phyloP scores from a whole-genome alignment of 2,329 filamentous ascomycete species.

The Neoarthrinium moseri region DNA sequence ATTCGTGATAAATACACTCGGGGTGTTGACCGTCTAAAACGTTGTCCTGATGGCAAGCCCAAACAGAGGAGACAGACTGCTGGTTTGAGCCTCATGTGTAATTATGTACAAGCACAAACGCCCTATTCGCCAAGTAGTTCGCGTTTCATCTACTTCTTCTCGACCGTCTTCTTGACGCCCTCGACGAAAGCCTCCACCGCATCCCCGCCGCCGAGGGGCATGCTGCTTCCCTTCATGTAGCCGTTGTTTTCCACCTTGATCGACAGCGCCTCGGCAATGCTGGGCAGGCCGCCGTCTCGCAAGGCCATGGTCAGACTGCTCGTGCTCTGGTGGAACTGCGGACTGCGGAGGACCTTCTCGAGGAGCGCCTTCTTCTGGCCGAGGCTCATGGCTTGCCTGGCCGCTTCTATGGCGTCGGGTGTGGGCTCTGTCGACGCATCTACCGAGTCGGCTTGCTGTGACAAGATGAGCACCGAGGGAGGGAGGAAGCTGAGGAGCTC shows the following conservation, averaged over 20 bases:
- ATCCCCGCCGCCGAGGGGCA: conserved; percentile 84
- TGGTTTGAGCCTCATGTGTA: no score
- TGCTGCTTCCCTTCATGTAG: conserved; percentile 70
- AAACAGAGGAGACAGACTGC: no score
- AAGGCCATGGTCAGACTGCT: conserved; percentile 83
- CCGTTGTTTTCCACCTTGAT: conserved; percentile 84
- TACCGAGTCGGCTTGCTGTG: conserved; percentile 63
- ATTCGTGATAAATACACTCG: no score
- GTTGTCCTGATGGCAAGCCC: no score
- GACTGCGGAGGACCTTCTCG: conserved; percentile 79
- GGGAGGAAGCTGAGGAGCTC: conserved; percentile 77
- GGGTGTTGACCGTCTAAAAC: no score
- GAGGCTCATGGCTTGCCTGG: conserved; percentile 69
- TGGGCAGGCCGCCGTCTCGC: conserved; percentile 85
- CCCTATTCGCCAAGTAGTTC: no score
- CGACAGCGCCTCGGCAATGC: conserved; percentile 80
- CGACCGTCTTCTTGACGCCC: conserved; percentile 77
- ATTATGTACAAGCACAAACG: no score
- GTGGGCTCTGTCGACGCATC: conserved; percentile 63
- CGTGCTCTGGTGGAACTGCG: conserved; percentile 87
- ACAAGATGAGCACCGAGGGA: conserved; percentile 72
- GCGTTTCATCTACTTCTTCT: conserved; percentile 60
- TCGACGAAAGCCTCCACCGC: conserved; percentile 90
- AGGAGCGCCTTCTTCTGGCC: conserved; percentile 79
- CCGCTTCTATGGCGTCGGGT: conserved; percentile 66